Percentiles rank a stretch among this genome's conserved stretches.
Evolutionary conservation across 768 basidiomycete species (phyloP).

Genomic region (Serendipita sp.): DNA sequence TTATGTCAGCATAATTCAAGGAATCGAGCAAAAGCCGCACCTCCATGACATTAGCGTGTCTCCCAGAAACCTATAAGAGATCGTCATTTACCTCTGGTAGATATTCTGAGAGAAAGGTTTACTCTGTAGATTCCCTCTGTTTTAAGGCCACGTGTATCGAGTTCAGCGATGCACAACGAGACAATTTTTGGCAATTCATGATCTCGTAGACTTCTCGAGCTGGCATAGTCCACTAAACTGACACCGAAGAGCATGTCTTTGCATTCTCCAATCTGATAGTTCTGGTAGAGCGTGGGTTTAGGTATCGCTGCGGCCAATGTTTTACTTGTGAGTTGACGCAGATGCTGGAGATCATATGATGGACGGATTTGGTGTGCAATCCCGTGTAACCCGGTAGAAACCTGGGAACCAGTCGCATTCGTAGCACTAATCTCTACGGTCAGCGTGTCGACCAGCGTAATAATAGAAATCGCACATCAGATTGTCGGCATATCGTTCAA

Average conservation of each 20-base stretch:
- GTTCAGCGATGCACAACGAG: conserved; percentile 61
- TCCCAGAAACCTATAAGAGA: conserved; percentile 50
- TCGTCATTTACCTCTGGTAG: conserved; percentile 8
- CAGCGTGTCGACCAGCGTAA: neutral
- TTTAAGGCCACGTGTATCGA: conserved; percentile 65
- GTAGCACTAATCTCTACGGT: conserved; percentile 44
- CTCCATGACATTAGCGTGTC: conserved; percentile 70
- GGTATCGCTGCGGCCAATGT: conserved; percentile 51
- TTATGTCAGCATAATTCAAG: neutral
- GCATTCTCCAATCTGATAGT: conserved; percentile 70
- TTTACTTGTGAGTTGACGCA: conserved; percentile 42
- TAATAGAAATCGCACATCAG: conserved; percentile 36
- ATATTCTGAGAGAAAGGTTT: conserved; percentile 14
- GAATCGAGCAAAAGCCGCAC: conserved; percentile 26
- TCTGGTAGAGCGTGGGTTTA: conserved; percentile 57
- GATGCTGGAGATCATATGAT: conserved; percentile 46
- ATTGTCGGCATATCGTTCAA: conserved; percentile 67
- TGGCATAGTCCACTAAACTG: conserved; percentile 76
- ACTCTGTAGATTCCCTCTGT: conserved; percentile 72
- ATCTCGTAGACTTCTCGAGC: conserved; percentile 54
- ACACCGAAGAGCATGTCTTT: conserved; percentile 82
- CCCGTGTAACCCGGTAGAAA: conserved; percentile 47
- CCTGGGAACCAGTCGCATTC: conserved; percentile 53
- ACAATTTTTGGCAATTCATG: conserved; percentile 68
- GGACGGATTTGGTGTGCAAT: conserved; percentile 53